These are phyloP conservation scores for Cryphonectria nitschkei DNA, from an alignment of 2,329 filamentous ascomycete genomes.

Conservation along the genomic window DNA sequence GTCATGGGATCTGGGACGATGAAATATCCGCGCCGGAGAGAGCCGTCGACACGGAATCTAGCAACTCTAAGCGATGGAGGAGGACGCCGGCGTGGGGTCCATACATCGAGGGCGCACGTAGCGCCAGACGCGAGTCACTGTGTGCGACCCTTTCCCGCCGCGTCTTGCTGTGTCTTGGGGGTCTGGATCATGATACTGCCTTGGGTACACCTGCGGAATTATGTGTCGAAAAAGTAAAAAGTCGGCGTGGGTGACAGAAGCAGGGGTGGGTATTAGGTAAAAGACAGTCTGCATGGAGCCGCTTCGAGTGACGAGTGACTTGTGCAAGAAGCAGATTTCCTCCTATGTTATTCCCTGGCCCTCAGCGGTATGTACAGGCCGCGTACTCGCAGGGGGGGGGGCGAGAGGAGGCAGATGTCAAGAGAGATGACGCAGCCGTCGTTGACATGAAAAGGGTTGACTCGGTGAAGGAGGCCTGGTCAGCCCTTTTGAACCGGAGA, in stretches of 20 bases:
- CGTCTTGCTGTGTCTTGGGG: slow-evolving; percentile 12
- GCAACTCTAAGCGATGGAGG: slow-evolving; percentile 20
- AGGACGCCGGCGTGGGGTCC: slow-evolving; percentile 1
- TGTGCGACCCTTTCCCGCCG: slow-evolving; percentile 17
- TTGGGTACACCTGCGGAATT: not conserved
- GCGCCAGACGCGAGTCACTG: not conserved
- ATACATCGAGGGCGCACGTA: slow-evolving; percentile 12
- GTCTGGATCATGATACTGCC: slow-evolving; percentile 2
- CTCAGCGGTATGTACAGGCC: slow-evolving; percentile 5
- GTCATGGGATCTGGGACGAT: slow-evolving; percentile 36
- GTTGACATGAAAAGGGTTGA: slow-evolving; percentile 11
- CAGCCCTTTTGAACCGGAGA: not conserved
- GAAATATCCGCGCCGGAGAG: slow-evolving; percentile 18
- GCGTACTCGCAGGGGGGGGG: slow-evolving; percentile 19
- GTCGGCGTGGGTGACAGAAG: not conserved
- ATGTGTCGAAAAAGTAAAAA: slow-evolving; percentile 8
- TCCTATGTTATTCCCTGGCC: slow-evolving; percentile 16
- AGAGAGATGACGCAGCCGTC: slow-evolving; percentile 17
- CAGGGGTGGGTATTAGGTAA: slow-evolving; percentile 6
- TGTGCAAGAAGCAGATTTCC: not conserved
- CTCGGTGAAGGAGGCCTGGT: not conserved
- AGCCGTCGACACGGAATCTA: slow-evolving; percentile 19
- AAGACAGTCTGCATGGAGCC: slow-evolving; percentile 14
- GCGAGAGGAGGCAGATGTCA: slow-evolving; percentile 16
- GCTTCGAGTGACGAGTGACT: slow-evolving; percentile 16